Evolutionary conservation across 305 asterid species (phyloP).

Genomic region (Lippia alba): DNA sequence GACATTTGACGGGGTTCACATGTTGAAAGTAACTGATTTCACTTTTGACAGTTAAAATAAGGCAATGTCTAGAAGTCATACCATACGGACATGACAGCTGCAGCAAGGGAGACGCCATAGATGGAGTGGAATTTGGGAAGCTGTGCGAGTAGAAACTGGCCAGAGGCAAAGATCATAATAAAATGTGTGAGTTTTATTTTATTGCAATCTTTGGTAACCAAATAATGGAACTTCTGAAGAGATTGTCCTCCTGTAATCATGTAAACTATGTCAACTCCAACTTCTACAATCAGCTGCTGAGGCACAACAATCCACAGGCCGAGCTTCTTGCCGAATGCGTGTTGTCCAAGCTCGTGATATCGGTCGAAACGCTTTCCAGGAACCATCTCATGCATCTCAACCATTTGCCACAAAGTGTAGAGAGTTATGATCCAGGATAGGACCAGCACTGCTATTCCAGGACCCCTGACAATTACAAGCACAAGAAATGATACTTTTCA

Average conservation of each 20-base stretch:
- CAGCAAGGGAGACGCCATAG: slow-evolving; percentile 52
- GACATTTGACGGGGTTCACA: too few relatives aligned
- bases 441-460: slow-evolving; percentile 46
- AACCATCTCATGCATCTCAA: slow-evolving; percentile 26
- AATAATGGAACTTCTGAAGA: slow-evolving; percentile 35
- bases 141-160: slow-evolving; percentile 7
- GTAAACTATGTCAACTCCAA: slow-evolving; percentile 40
- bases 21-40: too few relatives aligned
- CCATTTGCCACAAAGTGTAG: slow-evolving; percentile 34
- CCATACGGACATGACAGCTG: slow-evolving; percentile 60
- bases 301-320: slow-evolving; percentile 42
- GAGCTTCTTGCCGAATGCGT: slow-evolving; percentile 37
- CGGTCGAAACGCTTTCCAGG: slow-evolving; percentile 33
- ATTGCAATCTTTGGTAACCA: slow-evolving; percentile 35
- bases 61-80: neutral
- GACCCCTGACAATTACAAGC: slow-evolving; percentile 44
- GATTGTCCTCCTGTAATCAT: slow-evolving; percentile 41
- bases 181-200: too few relatives aligned
- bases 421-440: slow-evolving; percentile 41
- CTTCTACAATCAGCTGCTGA: slow-evolving; percentile 35
- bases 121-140: slow-evolving; percentile 59
- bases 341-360: slow-evolving; percentile 39
- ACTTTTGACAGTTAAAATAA: too few relatives aligned
- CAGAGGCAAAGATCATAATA: too few relatives aligned
- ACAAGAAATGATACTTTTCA: neutral